Conservation (phyloP, 768 basidiomycete species). For the Podaxis sp. region DNA sequence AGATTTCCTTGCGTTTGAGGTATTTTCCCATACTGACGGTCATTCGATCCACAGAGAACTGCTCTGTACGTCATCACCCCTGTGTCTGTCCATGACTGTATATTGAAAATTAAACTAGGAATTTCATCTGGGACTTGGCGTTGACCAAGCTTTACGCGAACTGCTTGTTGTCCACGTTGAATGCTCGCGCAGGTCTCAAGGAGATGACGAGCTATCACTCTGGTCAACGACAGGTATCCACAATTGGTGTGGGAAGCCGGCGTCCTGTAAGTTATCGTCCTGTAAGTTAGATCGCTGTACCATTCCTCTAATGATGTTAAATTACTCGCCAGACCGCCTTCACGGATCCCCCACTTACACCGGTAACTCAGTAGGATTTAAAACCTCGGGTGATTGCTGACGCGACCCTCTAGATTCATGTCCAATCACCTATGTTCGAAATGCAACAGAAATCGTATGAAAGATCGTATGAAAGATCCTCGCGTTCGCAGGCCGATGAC, state of each 20-base stretch:
- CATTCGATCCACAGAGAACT: constrained; percentile 28
- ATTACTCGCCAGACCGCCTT: neutral
- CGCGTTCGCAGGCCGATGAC: constrained; percentile 15
- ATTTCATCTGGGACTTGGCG: constrained; percentile 46
- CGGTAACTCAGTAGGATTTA: neutral
- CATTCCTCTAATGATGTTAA: neutral
- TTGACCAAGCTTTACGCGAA: constrained; percentile 46
- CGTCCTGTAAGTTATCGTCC: neutral
- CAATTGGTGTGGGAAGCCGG: neutral
- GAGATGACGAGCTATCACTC: constrained; percentile 13
- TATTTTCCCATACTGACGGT: neutral
- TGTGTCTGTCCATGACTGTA: neutral
- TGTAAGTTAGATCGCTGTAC: neutral
- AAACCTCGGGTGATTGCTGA: neutral
- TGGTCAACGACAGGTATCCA: constrained; percentile 3
- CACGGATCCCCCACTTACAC: neutral
- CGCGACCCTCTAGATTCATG: constrained; percentile 6
- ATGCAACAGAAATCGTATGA: constrained; percentile 19
- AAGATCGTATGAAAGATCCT: constrained; percentile 17
- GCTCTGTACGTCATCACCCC: constrained; percentile 31
- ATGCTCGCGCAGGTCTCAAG: constrained; percentile 35
- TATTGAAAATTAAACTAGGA: constrained; percentile 20
- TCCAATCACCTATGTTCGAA: constrained; percentile 25
- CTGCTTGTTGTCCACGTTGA: constrained; percentile 44
- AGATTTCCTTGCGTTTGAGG: neutral